Base-by-base conservation (phyloP, 1,284 basidiomycete genomes). In the Porodaedalea pini region DNA sequence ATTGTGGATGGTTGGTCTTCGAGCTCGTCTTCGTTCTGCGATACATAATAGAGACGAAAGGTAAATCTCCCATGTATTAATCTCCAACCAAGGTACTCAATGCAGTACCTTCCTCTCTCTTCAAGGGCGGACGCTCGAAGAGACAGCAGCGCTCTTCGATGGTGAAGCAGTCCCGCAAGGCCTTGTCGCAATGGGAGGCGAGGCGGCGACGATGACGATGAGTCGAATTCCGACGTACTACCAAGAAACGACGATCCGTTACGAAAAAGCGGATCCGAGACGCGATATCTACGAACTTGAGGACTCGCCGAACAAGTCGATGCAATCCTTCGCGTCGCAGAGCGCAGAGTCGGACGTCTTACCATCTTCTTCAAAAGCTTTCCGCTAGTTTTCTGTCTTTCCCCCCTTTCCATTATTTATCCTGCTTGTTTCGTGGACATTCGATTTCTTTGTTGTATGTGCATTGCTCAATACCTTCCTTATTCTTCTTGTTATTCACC, bases 11-110 rank as follows among this genome's bases (percentile, higher is more conserved):
- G 82, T 73, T 86, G 23, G 69, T 79, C 36, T 64, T 83, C 58
- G 83, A 86, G 65, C 71, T 85, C 3, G 67, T 77, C 8, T 86
- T 85, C 65, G 70, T 86, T 13, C 67, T 78, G n/a, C 63, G 71
- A 8, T 85, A 73, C 66, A 72, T 85, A 48, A 77, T 86, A 23
- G 85, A 88, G 65, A 88, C 85, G 2, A 79, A 74, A 75, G 82
- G 78, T 77, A 53, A 17, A 19, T 40, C 4, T 25, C n/a, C 31
- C 13, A 50, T 15, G 10, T 17, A 2, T 7, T 23, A 19, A 21
- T 4, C 1, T 32, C 4, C 49, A 19, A 5, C 17, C 23, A 15
- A 21, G 13, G 32, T n/a, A 23, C 29, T 44, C 23, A 11, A 54
- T 55, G 10, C 4, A 8, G 27, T 17, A 2, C 27, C 27, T 25